Evolutionary conservation across 192 early-diverging fungal genomes (phyloP), one percentile per base, ranked within the genome.

Genomic region (Backusella westeae): DNA sequence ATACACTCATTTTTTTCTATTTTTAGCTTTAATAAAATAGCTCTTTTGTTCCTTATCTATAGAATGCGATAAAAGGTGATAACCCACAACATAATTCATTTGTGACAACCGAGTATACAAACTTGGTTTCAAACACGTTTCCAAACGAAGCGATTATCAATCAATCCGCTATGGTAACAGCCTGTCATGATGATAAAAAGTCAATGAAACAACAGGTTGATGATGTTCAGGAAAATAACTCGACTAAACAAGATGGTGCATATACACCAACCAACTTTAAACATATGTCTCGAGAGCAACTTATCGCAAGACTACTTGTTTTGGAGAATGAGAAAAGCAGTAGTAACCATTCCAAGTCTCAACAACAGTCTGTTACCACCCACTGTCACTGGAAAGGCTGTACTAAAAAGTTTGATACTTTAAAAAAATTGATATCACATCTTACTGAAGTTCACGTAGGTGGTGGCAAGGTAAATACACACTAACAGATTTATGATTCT

Each of bases 361-460:
- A 34, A 36, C 12, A 34, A 14, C 26, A 15, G 15, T 10, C 19
- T 12, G 63, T 42, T 12, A 38, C 32, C 0, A 42, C 34, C 14
- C 66, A 66, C 0, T 88, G 87, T 79, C 77, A 77, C 34, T 88
- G 87, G 87, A 78, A 77, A 73, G 78, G 75, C 34, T 88, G 87
- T 53, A 79, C 80, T 46, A 81, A 84, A 46, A 83, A 84, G 32
- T 85, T 87, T 73, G 59, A 59, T 26, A 79, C 71, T 1, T 74
- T 88, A 9, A 84, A 87, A 23, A 75, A 75, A 69, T 73, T 88
- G 21, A 86, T 88, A 41, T 63, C 75, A 17, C 87, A 88, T 59
- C 82, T 88, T 26, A 79, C 82, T 49, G 85, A 87, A 63, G 53
- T 76, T 12, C 88, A 89, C 49, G 87, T 89, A 69, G 88, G 88